Base-by-base conservation (phyloP, 352 stramenopile genomes). In the Pythium myriotylum region DNA sequence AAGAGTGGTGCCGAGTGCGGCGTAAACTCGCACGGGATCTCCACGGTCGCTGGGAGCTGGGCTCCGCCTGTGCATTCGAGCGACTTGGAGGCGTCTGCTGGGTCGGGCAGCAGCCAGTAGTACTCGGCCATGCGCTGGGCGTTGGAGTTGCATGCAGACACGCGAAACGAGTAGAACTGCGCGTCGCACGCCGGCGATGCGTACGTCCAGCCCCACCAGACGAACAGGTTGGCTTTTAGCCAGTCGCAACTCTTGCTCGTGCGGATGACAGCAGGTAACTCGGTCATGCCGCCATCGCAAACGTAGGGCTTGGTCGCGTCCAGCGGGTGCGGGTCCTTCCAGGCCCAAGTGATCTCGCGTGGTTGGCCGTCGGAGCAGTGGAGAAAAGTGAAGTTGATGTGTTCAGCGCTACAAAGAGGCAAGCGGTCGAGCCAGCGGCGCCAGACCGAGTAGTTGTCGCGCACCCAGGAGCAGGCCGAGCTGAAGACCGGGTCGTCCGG, bases 81-180 rank as follows among this genome's bases (percentile, higher is more conserved):
- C 4, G 72, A 83, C n/a, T 54, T 45, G 14, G 60, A 51, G 0
- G 32, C 4, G 46, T 82, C 40, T 1, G 16, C 46, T 2, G 64
- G 27, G 22, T 67, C 47, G 0, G 74, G 47, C 6, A 86, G 39
- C 24, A 80, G 47, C 79, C 79, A 89, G 9, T 26, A 68, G 61
- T 76, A 85, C 14, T 22, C 52, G 7, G 83, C 70, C 0, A 13
- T 59, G 9, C 79, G 76, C n/a, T 59, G 68, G 10, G 67, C 54
- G 3, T 19, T 32, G 9, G 62, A 26, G 41, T 72, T 53, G 43
- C 76, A 89, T 0, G 29, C 43, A 0, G 67, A 63, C 16, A 86
- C 50, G 26, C n/a, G 72, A 58, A 79, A 86, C 19, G 12, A 55
- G 61, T 74, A 86, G 62, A 81, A 79, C 0, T 39, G 50, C 1